Conservation (phyloP, 1,139 yeast species). For the Meyerozyma sp. region DNA sequence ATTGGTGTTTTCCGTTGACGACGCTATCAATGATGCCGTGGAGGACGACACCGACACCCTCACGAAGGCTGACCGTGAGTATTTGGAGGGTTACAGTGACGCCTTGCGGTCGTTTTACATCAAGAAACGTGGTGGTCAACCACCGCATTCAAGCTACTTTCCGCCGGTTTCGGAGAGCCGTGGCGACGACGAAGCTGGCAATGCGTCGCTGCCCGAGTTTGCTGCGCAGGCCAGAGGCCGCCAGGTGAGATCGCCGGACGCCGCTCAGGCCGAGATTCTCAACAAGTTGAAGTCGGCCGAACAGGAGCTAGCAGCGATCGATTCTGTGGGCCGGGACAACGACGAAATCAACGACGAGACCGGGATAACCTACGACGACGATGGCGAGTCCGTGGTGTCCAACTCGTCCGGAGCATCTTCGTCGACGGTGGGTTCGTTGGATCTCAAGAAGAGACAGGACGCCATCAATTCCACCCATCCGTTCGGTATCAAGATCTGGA, state of each 20-base stretch:
- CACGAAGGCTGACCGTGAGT: conserved; percentile 45
- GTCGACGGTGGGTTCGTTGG: conserved; percentile 70
- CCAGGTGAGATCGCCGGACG: not conserved
- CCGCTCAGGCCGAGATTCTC: not conserved
- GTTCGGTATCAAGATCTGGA: conserved; percentile 97
- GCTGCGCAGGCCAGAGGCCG: not conserved
- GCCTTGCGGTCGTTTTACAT: conserved; percentile 47
- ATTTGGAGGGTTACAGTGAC: conserved; percentile 67
- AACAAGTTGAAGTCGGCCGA: not conserved
- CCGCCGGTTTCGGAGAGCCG: conserved; percentile 5
- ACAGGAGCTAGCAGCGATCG: not conserved
- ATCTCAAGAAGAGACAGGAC: conserved; percentile 88
- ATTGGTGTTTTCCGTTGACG: conserved; percentile 66
- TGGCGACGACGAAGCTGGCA: not conserved
- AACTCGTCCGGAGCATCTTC: conserved; percentile 32
- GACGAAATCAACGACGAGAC: conserved; percentile 6
- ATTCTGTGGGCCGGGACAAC: conserved; percentile 5
- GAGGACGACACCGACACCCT: conserved; percentile 37
- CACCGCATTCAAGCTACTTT: conserved; percentile 5
- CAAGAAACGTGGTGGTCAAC: conserved; percentile 11
- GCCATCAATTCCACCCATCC: conserved; percentile 97
- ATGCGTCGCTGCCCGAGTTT: not conserved
- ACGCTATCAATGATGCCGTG: conserved; percentile 52
- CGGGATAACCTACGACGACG: conserved; percentile 13
- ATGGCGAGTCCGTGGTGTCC: conserved; percentile 24